Conservation (phyloP, 306 rosid genomes). For the Pterocarpus macrocarpus region DNA sequence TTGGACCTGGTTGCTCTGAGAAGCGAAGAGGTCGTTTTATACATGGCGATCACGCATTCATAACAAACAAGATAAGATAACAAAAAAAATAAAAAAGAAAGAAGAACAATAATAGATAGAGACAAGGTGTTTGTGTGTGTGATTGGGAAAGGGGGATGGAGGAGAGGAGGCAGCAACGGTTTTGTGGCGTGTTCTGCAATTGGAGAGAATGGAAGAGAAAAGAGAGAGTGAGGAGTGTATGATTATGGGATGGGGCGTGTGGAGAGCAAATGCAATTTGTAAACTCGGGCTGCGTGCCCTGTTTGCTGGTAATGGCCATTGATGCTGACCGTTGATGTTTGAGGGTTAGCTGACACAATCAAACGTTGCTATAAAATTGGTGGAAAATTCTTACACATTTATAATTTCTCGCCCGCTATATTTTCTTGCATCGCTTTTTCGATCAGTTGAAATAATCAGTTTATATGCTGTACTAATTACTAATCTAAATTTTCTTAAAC, state of each 20-base stretch:
- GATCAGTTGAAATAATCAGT: too few species aligned
- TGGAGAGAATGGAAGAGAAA: not conserved
- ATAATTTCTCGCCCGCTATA: too few species aligned
- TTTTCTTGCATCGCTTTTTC: too few species aligned
- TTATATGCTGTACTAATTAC: too few species aligned
- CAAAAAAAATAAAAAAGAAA: not conserved
- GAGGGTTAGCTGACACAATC: too few species aligned
- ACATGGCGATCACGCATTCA: slow-evolving; percentile 71
- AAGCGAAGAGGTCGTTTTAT: slow-evolving; percentile 62
- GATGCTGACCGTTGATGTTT: not conserved
- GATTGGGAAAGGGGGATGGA: slow-evolving; percentile 10
- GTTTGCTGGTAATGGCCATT: not conserved
- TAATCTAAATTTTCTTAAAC: too few species aligned
- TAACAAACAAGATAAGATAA: not conserved
- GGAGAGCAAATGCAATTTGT: slow-evolving; percentile 10
- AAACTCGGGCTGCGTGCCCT: slow-evolving; percentile 63
- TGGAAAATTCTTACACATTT: too few species aligned
- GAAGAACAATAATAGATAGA: not conserved
- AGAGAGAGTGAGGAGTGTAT: not conserved
- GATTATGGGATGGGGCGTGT: slow-evolving; percentile 41
- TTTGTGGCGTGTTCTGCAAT: slow-evolving; percentile 25
- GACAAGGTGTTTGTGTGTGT: slow-evolving; percentile 1
- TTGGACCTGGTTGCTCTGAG: slow-evolving; percentile 70
- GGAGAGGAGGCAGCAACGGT: not conserved
- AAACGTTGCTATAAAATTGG: too few species aligned